Base-by-base conservation (phyloP, 441 rosid species). In the Erodium trifolium region DNA sequence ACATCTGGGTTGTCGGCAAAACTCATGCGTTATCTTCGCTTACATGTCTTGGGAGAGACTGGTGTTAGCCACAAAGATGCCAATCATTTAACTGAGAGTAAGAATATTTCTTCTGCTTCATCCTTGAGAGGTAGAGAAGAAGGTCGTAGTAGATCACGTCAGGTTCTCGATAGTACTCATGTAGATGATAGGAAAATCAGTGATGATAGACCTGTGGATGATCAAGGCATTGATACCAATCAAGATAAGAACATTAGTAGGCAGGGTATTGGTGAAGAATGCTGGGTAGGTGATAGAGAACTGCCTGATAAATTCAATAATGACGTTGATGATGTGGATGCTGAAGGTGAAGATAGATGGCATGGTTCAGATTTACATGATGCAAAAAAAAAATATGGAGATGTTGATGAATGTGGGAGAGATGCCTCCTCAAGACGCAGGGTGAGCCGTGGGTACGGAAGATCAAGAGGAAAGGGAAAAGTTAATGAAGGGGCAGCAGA, bases 21-120 rank as follows among this genome's bases (percentile, higher is more conserved):
- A 84, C 97, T 95, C 77, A 92, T 95, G 97, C 96, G 79, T 73
- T 92, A 86, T 87, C 98, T 92, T 75, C 97, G 97, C 27, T 67
- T 90, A 16, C 87, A 95, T 62, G 90, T 95, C 73, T 85, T 92
- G 70, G 98, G 95, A 70, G 99, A 95, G 83, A 67, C 79, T 6
- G 76, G 81, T 73, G 70, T 82, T 55, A 82, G 79, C 74, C 97
- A 84, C 73, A 92, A 83, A 81, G 99, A 94, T 72, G 72, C 80
- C 70, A 69, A 78, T 76, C 84, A 79, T 78, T 29, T 82, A 39
- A 70, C 67, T 39, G 99, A 90, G 17, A 67, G 73, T 68, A 91
- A 86, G 81, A 86, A 76, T 82, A 71, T 74, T n/a, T 70, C 86
- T 47, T 66, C 73, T 71, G 41, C 78, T 65, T 66, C 82, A 35